Evolutionary conservation across 331 rosid species (phyloP).

Genomic region (Cydonia oblonga): DNA sequence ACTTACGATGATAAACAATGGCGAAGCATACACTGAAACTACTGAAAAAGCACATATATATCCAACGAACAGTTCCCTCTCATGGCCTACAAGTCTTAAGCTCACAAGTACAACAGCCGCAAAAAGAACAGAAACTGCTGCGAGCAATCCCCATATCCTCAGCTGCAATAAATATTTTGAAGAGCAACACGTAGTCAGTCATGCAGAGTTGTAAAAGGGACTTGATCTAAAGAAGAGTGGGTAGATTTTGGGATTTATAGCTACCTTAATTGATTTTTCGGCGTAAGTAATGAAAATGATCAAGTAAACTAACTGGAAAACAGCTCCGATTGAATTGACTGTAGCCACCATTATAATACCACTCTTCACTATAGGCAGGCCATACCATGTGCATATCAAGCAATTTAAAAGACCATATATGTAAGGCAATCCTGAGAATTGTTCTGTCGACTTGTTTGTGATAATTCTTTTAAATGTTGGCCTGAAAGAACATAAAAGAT

Average conservation of each 20-base stretch:
- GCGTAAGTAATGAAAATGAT: conserved; percentile 42
- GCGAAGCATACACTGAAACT: conserved; percentile 81
- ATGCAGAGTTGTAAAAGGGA: not conserved
- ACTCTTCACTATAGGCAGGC: conserved; percentile 42
- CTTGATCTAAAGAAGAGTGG: not conserved
- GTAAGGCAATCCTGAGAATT: conserved; percentile 84
- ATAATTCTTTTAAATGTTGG: conserved; percentile 73
- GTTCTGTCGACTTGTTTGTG: conserved; percentile 69
- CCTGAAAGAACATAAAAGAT: conserved; percentile 26
- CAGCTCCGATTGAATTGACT: conserved; percentile 70
- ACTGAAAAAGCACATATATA: conserved; percentile 61
- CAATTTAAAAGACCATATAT: conserved; percentile 65
- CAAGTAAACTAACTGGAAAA: conserved; percentile 56
- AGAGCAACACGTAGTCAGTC: not conserved
- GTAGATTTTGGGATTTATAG: not conserved
- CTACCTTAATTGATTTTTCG: conserved; percentile 48
- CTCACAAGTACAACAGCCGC: conserved; percentile 44
- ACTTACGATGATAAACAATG: conserved; percentile 75
- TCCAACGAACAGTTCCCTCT: conserved; percentile 47
- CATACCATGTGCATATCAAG: conserved; percentile 77
- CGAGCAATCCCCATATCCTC: conserved; percentile 47
- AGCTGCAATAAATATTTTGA: conserved; percentile 32
- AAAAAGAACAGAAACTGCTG: conserved; percentile 35
- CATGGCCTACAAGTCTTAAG: conserved; percentile 16
- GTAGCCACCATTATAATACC: conserved; percentile 50